These are phyloP conservation scores for Fusarium xyrophilum DNA, from an alignment of 2,329 filamentous ascomycete genomes.

Conservation along the genomic window DNA sequence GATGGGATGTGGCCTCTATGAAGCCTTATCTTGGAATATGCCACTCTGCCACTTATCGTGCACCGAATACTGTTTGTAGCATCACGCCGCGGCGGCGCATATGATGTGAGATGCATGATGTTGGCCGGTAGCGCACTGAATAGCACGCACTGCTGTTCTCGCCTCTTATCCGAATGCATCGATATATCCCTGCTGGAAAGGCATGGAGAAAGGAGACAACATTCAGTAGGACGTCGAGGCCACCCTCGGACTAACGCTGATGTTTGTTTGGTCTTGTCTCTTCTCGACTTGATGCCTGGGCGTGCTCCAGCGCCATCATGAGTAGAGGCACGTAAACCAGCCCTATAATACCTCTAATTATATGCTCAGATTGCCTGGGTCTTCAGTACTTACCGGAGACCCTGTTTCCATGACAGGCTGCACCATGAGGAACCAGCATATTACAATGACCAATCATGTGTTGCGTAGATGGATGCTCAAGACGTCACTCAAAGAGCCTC, in stretches of 20 bases:
- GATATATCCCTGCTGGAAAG: neutral
- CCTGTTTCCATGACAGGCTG: neutral
- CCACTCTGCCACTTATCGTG: slow-evolving; percentile 11
- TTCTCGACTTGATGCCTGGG: slow-evolving; percentile 1
- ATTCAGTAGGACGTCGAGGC: neutral
- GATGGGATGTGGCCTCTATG: slow-evolving; percentile 14
- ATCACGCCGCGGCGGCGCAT: slow-evolving; percentile 14
- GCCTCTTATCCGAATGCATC: neutral
- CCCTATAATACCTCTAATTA: slow-evolving; percentile 3
- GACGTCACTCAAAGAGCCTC: slow-evolving; percentile 37
- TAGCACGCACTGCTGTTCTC: slow-evolving; percentile 5
- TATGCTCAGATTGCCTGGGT: neutral
- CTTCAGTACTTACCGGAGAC: neutral
- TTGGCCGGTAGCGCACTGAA: slow-evolving; percentile 22
- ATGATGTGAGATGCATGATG: slow-evolving; percentile 14
- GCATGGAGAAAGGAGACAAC: slow-evolving; percentile 16
- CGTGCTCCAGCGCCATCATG: neutral
- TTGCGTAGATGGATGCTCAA: neutral
- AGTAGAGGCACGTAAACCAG: neutral
- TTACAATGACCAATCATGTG: slow-evolving; percentile 29
- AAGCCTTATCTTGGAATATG: slow-evolving; percentile 9
- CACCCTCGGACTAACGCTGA: slow-evolving; percentile 7
- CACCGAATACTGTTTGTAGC: neutral
- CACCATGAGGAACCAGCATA: neutral
- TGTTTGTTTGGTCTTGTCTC: slow-evolving; percentile 4